Percentiles rank a stretch among this genome's conserved stretches.
These are phyloP conservation scores for Paecilomyces formosus DNA, from an alignment of 2,329 filamentous ascomycete species.

Conservation along the genomic window DNA sequence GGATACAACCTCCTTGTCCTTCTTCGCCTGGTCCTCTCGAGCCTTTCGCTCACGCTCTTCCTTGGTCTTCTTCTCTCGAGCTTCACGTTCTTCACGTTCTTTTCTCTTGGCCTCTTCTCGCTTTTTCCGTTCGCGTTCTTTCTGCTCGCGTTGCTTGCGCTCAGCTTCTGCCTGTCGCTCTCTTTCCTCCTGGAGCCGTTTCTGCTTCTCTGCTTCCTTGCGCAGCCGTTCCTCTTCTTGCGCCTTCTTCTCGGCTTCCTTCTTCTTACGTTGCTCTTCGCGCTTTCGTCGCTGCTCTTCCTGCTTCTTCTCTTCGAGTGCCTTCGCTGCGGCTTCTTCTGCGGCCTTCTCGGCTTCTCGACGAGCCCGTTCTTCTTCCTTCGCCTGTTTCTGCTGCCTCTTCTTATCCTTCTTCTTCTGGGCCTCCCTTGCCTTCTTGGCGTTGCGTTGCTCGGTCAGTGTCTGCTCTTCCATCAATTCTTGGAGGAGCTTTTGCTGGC, in stretches of 20 bases:
- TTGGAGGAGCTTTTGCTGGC: slow-evolving; percentile 81
- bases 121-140: slow-evolving; percentile 73
- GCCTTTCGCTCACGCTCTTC: slow-evolving; percentile 54
- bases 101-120: slow-evolving; percentile 67
- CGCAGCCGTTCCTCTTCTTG: slow-evolving; percentile 80
- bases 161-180: slow-evolving; percentile 80
- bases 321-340: slow-evolving; percentile 70
- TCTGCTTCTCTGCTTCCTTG: slow-evolving; percentile 79
- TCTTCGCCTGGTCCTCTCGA: slow-evolving; percentile 42
- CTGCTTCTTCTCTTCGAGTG: slow-evolving; percentile 66
- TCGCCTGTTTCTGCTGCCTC: slow-evolving; percentile 75
- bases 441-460: slow-evolving; percentile 69
- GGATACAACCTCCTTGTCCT: slow-evolving; percentile 49
- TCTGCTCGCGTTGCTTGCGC: slow-evolving; percentile 71
- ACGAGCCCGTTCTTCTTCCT: slow-evolving; percentile 83
- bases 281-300: slow-evolving; percentile 75
- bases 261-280: slow-evolving; percentile 87
- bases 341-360: slow-evolving; percentile 84
- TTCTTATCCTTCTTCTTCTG: slow-evolving; percentile 95
- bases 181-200: slow-evolving; percentile 72
- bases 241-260: slow-evolving; percentile 80
- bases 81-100: slow-evolving; percentile 54
- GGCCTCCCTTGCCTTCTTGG: slow-evolving; percentile 88
- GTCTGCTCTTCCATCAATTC: slow-evolving; percentile 82
- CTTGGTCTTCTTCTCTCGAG: slow-evolving; percentile 57